Base-by-base conservation (phyloP, 768 basidiomycete species). In the Phlegmacium glaucopus region DNA sequence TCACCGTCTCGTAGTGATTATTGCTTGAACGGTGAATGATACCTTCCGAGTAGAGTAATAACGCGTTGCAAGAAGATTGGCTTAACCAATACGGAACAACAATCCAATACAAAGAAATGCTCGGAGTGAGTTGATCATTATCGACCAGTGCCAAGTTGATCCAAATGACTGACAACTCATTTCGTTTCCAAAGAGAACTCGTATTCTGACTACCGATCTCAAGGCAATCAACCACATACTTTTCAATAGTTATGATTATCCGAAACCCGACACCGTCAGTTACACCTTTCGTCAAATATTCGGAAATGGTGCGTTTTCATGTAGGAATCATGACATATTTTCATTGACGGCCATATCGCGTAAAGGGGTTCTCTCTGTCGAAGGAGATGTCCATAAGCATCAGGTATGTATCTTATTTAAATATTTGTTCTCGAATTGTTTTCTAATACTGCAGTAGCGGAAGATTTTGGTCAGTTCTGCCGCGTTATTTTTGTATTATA, bases 191-290 rank as follows among this genome's bases (percentile, higher is more conserved):
- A n/a, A 69, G 70, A 53, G 56, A 30, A 57, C 53, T 10, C 68
- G 72, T 16, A 60, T 87, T 13, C 73, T 73, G 58, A 85, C 83
- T 0, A 61, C 69, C 38, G 88, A 89, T 53, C 69, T 78, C 0
- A 76, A 78, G 26, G 85, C 84, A 0, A 40, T 90, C 26, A 71
- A 74, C 34, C 79, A 89, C 57, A 67, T 91, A 47, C 66, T 90
- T 8, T 69, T 68, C 39, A 79, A 84, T 48, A 65, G 63, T 22
- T 59, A 74, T 25, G 63, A 68, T 34, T 87, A 80, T 47, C 72
- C 76, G 44, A 87, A 86, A 54, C 73, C 83, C 0, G 65, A 69
- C 3, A 53, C 60, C 1, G 52, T 61, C 1, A 66, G 74, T 17
- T 67, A 63, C 34, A 60, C 45, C 17, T 55, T 85, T 9, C 45